Evolutionary conservation across 2,329 filamentous ascomycete species (phyloP), one percentile per base, ranked within the genome.

Genomic region (Ceratocystis lukuohia): DNA sequence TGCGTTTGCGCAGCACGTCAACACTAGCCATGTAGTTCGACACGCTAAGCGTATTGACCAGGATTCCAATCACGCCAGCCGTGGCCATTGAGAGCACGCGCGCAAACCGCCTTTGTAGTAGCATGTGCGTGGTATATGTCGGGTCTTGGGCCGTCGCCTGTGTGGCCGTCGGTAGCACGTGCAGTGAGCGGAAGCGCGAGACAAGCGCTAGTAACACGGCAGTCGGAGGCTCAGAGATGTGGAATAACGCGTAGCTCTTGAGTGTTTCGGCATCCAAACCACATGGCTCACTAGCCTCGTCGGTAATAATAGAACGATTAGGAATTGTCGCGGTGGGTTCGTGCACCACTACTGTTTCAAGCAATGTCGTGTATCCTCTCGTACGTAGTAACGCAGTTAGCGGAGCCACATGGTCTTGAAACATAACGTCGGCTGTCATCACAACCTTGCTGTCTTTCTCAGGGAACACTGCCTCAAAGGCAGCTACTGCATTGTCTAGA

Each of bases 21-120:
- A 97, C 85, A 0, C 92, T 91, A 15, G 84, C 79, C 69, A 96
- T 82, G 77, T 96, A 97, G 74, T 96, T 95, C 68, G 88, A 86
- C 5, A 97, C 91, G 25, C 88, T 93, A 3, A 99, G 84, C 0
- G 94, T 99, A 76, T 97, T 97, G 75, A 99, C 91, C 1, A 99
- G 80, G 69, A 99, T 96, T 6, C 94, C 94, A 71, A 96, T 91
- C 63, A 96, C 85, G 22, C 91, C 86, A 0, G 87, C 88, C 0
- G 91, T 90, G 20, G 87, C 85, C 33, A 97, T 84, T 0, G 85
- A 85, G 1, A 93, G 88, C 10, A 96, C 81, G 67, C 94, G 86
- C 0, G 88, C 94, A 75, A 97, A 99, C 46, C 94, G 89, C 1
- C 94, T 88, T 30, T 90, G 87, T 17, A 99, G 84, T 8, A 84